Evolutionary conservation across 768 basidiomycete genomes (phyloP).

Genomic region (Amanita pallidorosea): DNA sequence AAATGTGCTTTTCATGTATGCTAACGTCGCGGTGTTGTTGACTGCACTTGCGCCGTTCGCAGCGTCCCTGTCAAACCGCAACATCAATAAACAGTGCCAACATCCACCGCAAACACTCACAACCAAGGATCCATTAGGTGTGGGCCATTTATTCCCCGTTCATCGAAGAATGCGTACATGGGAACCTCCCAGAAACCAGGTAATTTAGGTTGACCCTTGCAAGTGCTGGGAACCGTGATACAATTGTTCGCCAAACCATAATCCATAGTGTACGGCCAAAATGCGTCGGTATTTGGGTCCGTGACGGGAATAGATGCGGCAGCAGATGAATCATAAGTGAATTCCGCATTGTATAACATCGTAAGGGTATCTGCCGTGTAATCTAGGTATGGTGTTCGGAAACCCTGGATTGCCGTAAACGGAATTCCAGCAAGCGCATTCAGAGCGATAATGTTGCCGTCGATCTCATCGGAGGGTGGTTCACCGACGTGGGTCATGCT

Average conservation of each 20-base stretch:
- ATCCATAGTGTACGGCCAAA: slow-evolving; percentile 79
- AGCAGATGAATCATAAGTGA: slow-evolving; percentile 64
- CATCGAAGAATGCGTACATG: slow-evolving; percentile 72
- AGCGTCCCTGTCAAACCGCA: slow-evolving; percentile 26
- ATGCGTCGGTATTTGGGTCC: slow-evolving; percentile 59
- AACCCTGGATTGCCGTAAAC: slow-evolving; percentile 49
- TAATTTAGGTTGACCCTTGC: slow-evolving; percentile 59
- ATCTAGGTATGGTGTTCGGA: slow-evolving; percentile 70
- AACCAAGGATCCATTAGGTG: slow-evolving; percentile 85
- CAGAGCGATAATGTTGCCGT: slow-evolving; percentile 70
- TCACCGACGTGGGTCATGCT: slow-evolving; percentile 73
- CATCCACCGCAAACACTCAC: slow-evolving; percentile 24
- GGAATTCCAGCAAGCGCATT: slow-evolving; percentile 76
- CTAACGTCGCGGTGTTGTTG: slow-evolving; percentile 54
- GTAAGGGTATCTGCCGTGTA: slow-evolving; percentile 55
- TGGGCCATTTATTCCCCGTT: slow-evolving; percentile 36
- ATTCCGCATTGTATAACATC: slow-evolving; percentile 39
- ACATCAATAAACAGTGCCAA: neutral
- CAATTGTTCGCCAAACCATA: slow-evolving; percentile 75
- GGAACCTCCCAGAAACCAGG: slow-evolving; percentile 82
- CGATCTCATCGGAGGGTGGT: slow-evolving; percentile 54
- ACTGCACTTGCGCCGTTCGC: slow-evolving; percentile 39
- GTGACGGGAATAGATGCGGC: slow-evolving; percentile 56
- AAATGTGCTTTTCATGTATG: slow-evolving; percentile 69
- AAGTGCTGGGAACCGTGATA: slow-evolving; percentile 37